Evolutionary conservation across 2,329 filamentous ascomycete species (phyloP).

Genomic region (Alternaria viburni): DNA sequence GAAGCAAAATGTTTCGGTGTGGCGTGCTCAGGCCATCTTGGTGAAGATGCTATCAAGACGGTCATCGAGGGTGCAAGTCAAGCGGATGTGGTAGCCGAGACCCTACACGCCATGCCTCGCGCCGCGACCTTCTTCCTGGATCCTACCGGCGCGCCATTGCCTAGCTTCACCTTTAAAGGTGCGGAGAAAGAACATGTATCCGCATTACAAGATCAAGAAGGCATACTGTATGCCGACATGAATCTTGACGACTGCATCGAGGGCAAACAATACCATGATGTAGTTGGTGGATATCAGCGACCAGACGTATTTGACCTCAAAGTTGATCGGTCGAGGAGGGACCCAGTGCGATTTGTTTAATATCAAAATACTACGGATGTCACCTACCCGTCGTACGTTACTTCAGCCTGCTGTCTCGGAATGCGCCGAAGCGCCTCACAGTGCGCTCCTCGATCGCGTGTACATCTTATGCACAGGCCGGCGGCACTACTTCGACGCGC

Average conservation of each 20-base stretch:
- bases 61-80: constrained; percentile 39
- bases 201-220: constrained; percentile 55
- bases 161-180: constrained; percentile 47
- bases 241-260: constrained; percentile 59
- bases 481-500: not conserved
- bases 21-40: constrained; percentile 55
- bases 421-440: not conserved
- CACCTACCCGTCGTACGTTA: not conserved
- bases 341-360: constrained; percentile 12
- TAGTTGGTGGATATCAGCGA: constrained; percentile 63
- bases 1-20: constrained; percentile 65
- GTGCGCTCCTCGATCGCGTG: not conserved
- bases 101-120: constrained; percentile 49
- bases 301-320: constrained; percentile 61
- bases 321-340: constrained; percentile 49
- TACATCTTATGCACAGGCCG: not conserved
- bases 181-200: constrained; percentile 36
- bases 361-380: not conserved
- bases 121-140: constrained; percentile 60
- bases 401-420: not conserved
- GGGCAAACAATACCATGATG: constrained; percentile 64
- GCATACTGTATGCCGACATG: constrained; percentile 60
- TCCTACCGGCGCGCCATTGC: constrained; percentile 54
- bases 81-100: constrained; percentile 35
- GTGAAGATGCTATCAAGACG: constrained; percentile 47